These are phyloP conservation scores for Diaporthe sp. DNA, from an alignment of 2,329 filamentous ascomycete species.

Conservation along the genomic window DNA sequence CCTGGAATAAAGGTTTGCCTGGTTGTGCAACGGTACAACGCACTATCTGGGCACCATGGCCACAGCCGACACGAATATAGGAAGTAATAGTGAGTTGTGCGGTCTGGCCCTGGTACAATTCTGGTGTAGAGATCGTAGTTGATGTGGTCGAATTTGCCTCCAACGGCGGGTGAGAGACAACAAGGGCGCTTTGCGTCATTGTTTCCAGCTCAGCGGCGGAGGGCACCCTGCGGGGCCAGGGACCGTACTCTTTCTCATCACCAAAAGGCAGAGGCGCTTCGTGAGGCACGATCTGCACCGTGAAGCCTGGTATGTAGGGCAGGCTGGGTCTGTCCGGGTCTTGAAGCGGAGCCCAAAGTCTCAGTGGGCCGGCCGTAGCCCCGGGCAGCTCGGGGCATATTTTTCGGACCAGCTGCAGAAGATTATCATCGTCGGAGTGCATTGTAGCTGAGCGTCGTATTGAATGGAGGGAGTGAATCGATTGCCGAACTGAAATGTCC, in stretches of 20 bases:
- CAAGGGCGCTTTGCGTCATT: not conserved
- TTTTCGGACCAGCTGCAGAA: not conserved
- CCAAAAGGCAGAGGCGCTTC: not conserved
- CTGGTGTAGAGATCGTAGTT: not conserved
- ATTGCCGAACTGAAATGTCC: not conserved
- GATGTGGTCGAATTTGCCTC: not conserved
- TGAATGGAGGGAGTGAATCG: not conserved
- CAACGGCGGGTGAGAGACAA: not conserved
- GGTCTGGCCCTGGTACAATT: not conserved
- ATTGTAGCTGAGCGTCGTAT: not conserved
- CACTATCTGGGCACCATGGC: not conserved
- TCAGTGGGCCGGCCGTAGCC: not conserved
- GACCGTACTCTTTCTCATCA: not conserved
- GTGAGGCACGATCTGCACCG: not conserved
- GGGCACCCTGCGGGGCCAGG: not conserved
- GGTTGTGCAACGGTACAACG: not conserved
- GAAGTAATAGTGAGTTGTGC: not conserved
- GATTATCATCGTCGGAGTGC: not conserved
- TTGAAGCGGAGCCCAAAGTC: not conserved
- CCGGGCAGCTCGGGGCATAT: not conserved
- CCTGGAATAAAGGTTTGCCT: not conserved
- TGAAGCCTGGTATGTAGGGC: slow-evolving; percentile 4
- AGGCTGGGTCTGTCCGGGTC: slow-evolving; percentile 1
- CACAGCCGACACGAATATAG: not conserved
- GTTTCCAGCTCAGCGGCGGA: not conserved